These are phyloP conservation scores for Ogataea allantospora DNA, from an alignment of 805 yeast species.

Conservation along the genomic window DNA sequence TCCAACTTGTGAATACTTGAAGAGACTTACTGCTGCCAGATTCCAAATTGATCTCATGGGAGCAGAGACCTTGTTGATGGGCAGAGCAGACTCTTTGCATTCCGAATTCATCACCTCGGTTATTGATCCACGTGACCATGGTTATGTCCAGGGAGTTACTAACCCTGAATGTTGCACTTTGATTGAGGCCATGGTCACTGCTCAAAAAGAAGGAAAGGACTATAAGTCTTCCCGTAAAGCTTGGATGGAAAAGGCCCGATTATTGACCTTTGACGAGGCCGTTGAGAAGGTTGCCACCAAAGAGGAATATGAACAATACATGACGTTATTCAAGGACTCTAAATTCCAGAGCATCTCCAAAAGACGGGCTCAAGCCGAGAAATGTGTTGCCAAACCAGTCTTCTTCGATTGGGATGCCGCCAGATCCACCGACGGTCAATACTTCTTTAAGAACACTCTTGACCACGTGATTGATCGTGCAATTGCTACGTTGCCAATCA, in stretches of 20 bases:
- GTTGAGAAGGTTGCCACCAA: conserved; percentile 35
- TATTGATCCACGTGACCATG: conserved; percentile 58
- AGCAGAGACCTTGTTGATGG: conserved; percentile 54
- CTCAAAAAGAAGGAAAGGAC: conserved; percentile 39
- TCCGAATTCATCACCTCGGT: conserved; percentile 50
- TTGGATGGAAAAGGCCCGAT: conserved; percentile 44
- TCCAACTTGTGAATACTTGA: conserved; percentile 57
- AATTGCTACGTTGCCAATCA: conserved; percentile 52
- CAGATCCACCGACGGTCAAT: conserved; percentile 57
- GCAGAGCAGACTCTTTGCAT: conserved; percentile 59
- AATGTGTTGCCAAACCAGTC: conserved; percentile 34
- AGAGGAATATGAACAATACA: conserved; percentile 17
- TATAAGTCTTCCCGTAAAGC: conserved; percentile 39
- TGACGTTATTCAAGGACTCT: conserved; percentile 12
- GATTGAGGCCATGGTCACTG: conserved; percentile 42
- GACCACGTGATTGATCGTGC: conserved; percentile 57
- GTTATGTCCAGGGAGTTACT: conserved; percentile 50
- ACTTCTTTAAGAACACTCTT: conserved; percentile 47
- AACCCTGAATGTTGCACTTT: conserved; percentile 39
- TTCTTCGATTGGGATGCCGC: conserved; percentile 62
- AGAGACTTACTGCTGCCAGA: conserved; percentile 55
- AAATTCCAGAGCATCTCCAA: conserved; percentile 25
- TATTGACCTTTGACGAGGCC: conserved; percentile 54
- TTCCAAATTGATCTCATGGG: conserved; percentile 67
- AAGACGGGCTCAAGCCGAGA: conserved; percentile 19